Conservation (phyloP, 345 rosid species). For the Melastoma malabathricum region DNA sequence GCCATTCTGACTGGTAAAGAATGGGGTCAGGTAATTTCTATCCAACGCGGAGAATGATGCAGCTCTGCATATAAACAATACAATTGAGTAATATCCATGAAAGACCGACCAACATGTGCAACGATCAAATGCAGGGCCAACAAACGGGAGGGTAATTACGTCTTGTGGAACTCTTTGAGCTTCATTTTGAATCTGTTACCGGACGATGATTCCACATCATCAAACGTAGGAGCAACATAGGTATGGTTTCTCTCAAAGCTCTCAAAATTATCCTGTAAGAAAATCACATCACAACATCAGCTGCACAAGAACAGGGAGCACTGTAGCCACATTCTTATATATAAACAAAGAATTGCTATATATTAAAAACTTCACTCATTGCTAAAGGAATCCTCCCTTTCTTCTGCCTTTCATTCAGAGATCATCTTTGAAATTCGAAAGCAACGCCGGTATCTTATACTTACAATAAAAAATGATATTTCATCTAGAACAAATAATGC, state of each 20-base stretch:
- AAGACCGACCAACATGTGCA: not conserved
- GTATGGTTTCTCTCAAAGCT: slow-evolving; percentile 43
- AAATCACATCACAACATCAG: slow-evolving; percentile 3
- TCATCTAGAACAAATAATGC: too few relatives aligned
- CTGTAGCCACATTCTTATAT: not conserved
- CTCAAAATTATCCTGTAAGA: slow-evolving; percentile 20
- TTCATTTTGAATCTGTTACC: slow-evolving; percentile 73
- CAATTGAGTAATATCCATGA: not conserved
- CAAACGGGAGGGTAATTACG: slow-evolving; percentile 24
- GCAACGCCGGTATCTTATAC: too few relatives aligned
- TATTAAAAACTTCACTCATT: too few relatives aligned
- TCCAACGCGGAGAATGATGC: slow-evolving; percentile 69
- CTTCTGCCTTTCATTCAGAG: too few relatives aligned
- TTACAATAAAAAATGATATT: too few relatives aligned
- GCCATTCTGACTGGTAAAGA: slow-evolving; percentile 73
- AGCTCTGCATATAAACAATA: slow-evolving; percentile 30
- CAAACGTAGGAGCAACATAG: slow-evolving; percentile 46
- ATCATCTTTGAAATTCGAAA: too few relatives aligned
- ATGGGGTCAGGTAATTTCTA: slow-evolving; percentile 71
- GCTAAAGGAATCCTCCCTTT: too few relatives aligned
- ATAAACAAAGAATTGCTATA: too few relatives aligned
- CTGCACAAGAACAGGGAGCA: not conserved
- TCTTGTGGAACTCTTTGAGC: slow-evolving; percentile 68
- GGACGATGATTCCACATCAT: slow-evolving; percentile 41
- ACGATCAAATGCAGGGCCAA: not conserved